These are phyloP conservation scores for Leccinellum albellum DNA, from an alignment of 768 basidiomycete species.

Conservation along the genomic window DNA sequence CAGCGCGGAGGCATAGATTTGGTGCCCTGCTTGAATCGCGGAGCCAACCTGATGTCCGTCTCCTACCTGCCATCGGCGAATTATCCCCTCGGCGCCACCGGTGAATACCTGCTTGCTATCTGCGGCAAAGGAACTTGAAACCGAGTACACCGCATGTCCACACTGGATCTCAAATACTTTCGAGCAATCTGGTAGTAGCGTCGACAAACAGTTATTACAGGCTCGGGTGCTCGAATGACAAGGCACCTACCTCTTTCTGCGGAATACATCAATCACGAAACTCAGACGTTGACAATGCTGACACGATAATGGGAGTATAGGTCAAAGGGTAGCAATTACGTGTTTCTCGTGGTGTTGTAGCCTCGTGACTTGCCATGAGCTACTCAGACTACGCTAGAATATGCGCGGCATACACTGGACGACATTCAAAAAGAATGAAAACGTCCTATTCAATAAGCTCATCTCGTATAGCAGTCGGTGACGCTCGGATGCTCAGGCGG, in stretches of 20 bases:
- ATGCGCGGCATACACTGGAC: too few relatives aligned
- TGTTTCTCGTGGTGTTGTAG: too few relatives aligned
- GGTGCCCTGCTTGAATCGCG: not conserved
- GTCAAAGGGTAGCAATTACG: not conserved
- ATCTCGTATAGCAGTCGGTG: too few relatives aligned
- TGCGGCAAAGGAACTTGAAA: not conserved
- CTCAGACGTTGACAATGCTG: not conserved
- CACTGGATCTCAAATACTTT: not conserved
- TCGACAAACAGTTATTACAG: not conserved
- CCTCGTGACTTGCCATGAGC: too few relatives aligned
- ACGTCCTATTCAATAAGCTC: too few relatives aligned
- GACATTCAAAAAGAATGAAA: too few relatives aligned
- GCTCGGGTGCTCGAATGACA: not conserved
- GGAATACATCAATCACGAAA: not conserved
- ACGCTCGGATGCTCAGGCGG: too few relatives aligned
- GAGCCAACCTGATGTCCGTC: not conserved
- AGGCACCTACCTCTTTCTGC: not conserved
- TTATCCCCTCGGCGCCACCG: not conserved
- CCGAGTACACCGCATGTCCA: not conserved
- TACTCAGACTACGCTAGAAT: too few relatives aligned
- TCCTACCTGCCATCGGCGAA: slow-evolving; percentile 2
- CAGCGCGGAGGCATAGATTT: not conserved
- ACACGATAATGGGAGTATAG: not conserved
- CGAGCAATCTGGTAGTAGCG: not conserved
- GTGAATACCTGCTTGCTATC: not conserved